Conservation (phyloP, 768 basidiomycete genomes). For the Clitopilus passeckerianus region DNA sequence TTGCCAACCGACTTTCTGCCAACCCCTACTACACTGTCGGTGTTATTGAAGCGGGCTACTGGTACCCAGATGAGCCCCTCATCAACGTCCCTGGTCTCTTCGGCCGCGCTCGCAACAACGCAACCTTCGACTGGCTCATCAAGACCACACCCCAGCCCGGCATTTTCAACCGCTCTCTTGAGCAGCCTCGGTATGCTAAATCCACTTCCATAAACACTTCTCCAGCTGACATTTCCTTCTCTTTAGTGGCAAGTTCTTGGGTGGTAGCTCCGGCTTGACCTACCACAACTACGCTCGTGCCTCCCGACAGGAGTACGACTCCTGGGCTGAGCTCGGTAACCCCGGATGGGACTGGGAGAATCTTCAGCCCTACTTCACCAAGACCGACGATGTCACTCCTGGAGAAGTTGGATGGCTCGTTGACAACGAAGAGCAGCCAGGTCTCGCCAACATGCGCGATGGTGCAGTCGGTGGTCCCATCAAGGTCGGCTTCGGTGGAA, state of each 20-base stretch:
- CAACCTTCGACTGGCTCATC: constrained; percentile 7
- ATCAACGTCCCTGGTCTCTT: constrained; percentile 11
- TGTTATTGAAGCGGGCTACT: constrained; percentile 22
- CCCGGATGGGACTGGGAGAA: constrained; percentile 17
- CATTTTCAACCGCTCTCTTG: constrained; percentile 5
- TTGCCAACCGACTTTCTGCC: constrained; percentile 20
- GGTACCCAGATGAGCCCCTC: constrained; percentile 13
- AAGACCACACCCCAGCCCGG: constrained; percentile 7
- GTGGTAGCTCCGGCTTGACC: constrained; percentile 12
- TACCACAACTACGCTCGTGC: constrained; percentile 8
- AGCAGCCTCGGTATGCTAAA: constrained; percentile 10
- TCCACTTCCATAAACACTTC: neutral
- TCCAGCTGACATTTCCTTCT: neutral
- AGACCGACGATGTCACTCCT: constrained; percentile 9
- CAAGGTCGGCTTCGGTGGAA: constrained; percentile 8
- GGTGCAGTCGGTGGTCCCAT: constrained; percentile 9
- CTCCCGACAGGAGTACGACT: constrained; percentile 11
- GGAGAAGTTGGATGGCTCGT: constrained; percentile 8
- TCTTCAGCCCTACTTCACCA: constrained; percentile 13
- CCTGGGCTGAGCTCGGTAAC: constrained; percentile 16
- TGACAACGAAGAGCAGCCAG: constrained; percentile 2
- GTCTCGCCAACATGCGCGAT: constrained; percentile 7
- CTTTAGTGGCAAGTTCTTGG: constrained; percentile 11
- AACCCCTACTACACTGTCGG: constrained; percentile 17
- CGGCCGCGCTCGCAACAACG: constrained; percentile 3